Percentiles rank a stretch among this genome's conserved stretches.
These are phyloP conservation scores for Pneumocystis oryctolagi DNA, from an alignment of 1,139 yeast species.

Conservation along the genomic window DNA sequence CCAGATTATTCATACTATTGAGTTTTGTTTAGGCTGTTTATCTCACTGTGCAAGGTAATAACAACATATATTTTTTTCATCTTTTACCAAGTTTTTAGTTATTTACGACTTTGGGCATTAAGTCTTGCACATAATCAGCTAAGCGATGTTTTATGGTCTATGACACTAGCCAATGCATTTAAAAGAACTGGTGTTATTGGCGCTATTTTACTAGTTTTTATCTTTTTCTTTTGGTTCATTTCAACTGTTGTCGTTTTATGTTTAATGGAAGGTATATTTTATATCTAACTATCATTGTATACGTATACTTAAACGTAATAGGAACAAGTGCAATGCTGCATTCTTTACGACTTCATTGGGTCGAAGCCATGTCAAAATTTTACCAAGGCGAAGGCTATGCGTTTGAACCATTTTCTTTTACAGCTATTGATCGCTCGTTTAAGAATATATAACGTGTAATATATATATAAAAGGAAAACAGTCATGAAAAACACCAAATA, in stretches of 20 bases:
- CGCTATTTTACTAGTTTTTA: constrained; percentile 51
- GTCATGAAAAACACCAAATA: too few relatives aligned
- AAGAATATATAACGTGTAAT: too few relatives aligned
- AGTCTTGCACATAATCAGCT: constrained; percentile 95
- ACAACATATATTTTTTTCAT: constrained; percentile 49
- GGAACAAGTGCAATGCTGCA: constrained; percentile 99
- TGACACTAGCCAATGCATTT: constrained; percentile 83
- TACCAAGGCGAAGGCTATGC: constrained; percentile 91
- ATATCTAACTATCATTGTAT: not conserved
- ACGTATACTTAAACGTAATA: constrained; percentile 56
- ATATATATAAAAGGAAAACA: not conserved
- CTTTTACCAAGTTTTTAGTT: not conserved
- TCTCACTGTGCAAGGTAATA: constrained; percentile 96
- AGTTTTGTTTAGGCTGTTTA: constrained; percentile 91
- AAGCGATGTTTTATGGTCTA: constrained; percentile 85
- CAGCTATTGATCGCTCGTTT: not conserved
- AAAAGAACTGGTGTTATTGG: constrained; percentile 58
- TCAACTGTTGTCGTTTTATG: constrained; percentile 83
- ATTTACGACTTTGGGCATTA: constrained; percentile 36
- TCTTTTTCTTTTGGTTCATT: constrained; percentile 91
- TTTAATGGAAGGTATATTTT: constrained; percentile 21
- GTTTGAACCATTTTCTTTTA: constrained; percentile 67
- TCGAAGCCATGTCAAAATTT: constrained; percentile 96
- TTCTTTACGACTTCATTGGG: constrained; percentile 94
- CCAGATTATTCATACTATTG: constrained; percentile 96